Evolutionary conservation across 2,329 filamentous ascomycete species (phyloP), one percentile per base, ranked within the genome.

Genomic region (Byssochlamys sp.): DNA sequence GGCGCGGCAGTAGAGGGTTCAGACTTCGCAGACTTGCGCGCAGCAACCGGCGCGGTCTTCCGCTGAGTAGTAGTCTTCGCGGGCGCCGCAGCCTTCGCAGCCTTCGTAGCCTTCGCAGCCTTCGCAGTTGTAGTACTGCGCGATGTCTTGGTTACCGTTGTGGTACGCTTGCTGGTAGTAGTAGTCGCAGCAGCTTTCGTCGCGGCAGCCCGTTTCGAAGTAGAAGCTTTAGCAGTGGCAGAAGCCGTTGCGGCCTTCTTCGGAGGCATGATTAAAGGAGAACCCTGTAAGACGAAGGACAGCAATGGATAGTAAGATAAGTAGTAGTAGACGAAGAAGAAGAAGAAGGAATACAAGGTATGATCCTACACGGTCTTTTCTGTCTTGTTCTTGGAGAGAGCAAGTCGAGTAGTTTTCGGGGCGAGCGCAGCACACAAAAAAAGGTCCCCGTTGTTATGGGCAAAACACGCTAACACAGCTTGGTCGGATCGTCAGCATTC

Each of bases 201-300:
- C 25, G 49, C 25, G 27, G 7, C 49, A 26, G 49, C 64, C 60
- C n/a, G 55, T 51, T 61, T 55, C 10, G 61, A 62, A 24, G 63
- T 52, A 19, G 62, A 19, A 19, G 19, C 19, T 19, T 19, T 14
- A 19, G n/a, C 19, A 6, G 39, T 45, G 14, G 39, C n/a, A 19
- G 19, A 19, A 19, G n/a, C n/a, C 3, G 49, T 51, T 9, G 49
- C 25, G 27, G 7, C 49, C 57, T 67, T 71, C 57, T 69, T 71
- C 5, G 68, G 67, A 60, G 68, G 67, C 70, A 72, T 67, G 31
- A 14, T 59, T 35, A 31, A 27, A 28, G 10, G 12, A 11, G 9
- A 19, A 24, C 19, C 35, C 51, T 54, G 55, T 7, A 27, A 3
- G 24, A 29, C 29, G 1, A 27, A 48, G 31, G 19, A 56, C 25